Evolutionary conservation across 2,329 filamentous ascomycete genomes (phyloP), one percentile per base, ranked within the genome.

Genomic region (Alternaria gaisen): DNA sequence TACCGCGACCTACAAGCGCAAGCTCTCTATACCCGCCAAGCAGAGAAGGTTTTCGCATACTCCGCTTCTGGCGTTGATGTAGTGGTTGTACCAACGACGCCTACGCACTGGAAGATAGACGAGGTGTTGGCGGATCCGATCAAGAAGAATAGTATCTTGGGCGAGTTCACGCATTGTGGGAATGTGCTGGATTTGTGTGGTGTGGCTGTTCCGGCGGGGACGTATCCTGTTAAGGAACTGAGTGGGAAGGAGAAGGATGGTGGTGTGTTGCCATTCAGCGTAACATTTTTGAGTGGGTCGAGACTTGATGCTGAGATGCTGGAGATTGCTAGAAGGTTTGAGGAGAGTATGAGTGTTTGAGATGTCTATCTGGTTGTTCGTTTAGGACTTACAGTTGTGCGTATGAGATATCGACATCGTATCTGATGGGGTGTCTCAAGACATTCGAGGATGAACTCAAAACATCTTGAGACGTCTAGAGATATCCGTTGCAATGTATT

Each of bases 181-280:
- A 89, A 89, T 66, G 85, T 89, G 28, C 72, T 89, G 18, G 86
- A 89, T 71, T 80, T 87, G 66, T 77, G 74, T 57, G 73, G 64
- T 18, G 66, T 72, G 22, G 69, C 75, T 1, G 79, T 87, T n/a
- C 84, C 85, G 2, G 85, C 85, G 0, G 83, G 83, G 1, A 75
- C 59, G 7, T 80, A 79, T 64, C 63, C 72, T 1, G 61, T 68
- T 0, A 41, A 50, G 30, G 75, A 77, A 41, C 51, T 76, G 41
- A 72, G 70, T 30, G 73, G 72, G 3, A 66, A 64, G 8, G 56
- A 70, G 48, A 47, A 60, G 2, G 61, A 73, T 44, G 68, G 67
- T 9, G 73, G 74, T 1, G 64, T 64, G 30, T 56, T 82, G 48
- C 80, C 80, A 4, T 82, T 82, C 60, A 79, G 80, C 32, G 72